A percentile compares a stretch with the other conserved stretches of the same genome.
Evolutionary conservation across 768 basidiomycete genomes (phyloP).

Genomic region (Boletus tylopilopsis): DNA sequence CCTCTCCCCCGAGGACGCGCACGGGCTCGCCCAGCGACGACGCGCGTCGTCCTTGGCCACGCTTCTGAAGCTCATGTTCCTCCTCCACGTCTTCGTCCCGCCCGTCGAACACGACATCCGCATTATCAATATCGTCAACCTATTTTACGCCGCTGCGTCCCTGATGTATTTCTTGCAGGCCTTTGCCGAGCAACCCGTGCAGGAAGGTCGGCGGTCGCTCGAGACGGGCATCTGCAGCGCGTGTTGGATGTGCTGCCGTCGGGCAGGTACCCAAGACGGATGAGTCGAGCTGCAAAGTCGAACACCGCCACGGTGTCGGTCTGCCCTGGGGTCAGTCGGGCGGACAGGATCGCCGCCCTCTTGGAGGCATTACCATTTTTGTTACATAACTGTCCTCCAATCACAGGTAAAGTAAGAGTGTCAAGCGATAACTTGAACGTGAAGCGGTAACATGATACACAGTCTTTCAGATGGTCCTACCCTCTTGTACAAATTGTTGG

Average conservation of each 20-base stretch:
- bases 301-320: slow-evolving; percentile 76
- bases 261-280: slow-evolving; percentile 48
- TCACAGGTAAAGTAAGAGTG: no score
- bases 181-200: slow-evolving; percentile 37
- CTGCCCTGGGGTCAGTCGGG: slow-evolving; percentile 71
- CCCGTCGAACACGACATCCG: slow-evolving; percentile 89
- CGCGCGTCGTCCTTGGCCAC: slow-evolving; percentile 58
- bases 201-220: slow-evolving; percentile 64
- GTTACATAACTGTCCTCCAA: no score
- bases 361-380: no score
- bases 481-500: no score
- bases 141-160: slow-evolving; percentile 82
- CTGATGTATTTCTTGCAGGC: slow-evolving; percentile 36
- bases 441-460: no score
- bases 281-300: slow-evolving; percentile 47
- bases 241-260: slow-evolving; percentile 78
- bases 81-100: slow-evolving; percentile 75
- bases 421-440: no score
- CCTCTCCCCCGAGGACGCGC: slow-evolving; percentile 29
- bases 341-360: slow-evolving; percentile 58
- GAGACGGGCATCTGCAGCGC: slow-evolving; percentile 76
- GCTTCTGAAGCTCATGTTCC: slow-evolving; percentile 73
- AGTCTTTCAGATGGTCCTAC: no score
- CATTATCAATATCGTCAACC: slow-evolving; percentile 82
- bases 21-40: slow-evolving; percentile 36